Evolutionary conservation across 495 filamentous ascomycete species (phyloP), one percentile per base, ranked within the genome.

Genomic region (Penicillium desertorum): DNA sequence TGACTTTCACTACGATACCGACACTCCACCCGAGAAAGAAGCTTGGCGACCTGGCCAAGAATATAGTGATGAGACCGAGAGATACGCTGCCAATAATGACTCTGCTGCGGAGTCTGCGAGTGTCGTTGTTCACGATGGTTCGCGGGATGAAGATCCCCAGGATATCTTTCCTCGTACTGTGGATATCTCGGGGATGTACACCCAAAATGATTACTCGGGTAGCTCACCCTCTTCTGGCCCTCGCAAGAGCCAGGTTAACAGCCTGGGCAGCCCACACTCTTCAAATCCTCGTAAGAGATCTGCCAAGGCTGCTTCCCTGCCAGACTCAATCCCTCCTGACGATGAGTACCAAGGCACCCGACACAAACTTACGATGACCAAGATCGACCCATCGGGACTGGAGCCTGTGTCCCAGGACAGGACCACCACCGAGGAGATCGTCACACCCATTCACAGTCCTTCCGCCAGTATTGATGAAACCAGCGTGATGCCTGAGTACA

Each of bases 301-400:
- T 48, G 71, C 69, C 5, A 60, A 57, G 22, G 61, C 59, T 41
- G 71, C 68, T 5, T 68, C 63, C 3, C 48, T 73, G 2, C 51
- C 69, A 16, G 65, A 70, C 41, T 63, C 62, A 12, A 62, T 56
- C 11, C 43, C 51, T 1, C 32, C 43, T 10, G 53, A 47, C 10
- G 43, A 48, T 9, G 39, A 36, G 20, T 39, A 54, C 42, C 11
- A 25, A 37, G 44, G 16, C 4, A 23, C 19, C 3, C 32, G 51
- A 37, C 43, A 29, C 42, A 51, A 49, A 32, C 14, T 20, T 19
- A 16, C n/a, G 14, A 45, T 23, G 30, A 36, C 39, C 11, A 25
- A 37, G 4, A 27, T 20, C 4, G n/a, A 47, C 4, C 32, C 22
- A 1, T 3, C n/a, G 12, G 16, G 12, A n/a, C 29, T 4, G 34